phyloP scores from a whole-genome alignment of 176 grass and related monocot genomes.

The Chloris gayana region DNA sequence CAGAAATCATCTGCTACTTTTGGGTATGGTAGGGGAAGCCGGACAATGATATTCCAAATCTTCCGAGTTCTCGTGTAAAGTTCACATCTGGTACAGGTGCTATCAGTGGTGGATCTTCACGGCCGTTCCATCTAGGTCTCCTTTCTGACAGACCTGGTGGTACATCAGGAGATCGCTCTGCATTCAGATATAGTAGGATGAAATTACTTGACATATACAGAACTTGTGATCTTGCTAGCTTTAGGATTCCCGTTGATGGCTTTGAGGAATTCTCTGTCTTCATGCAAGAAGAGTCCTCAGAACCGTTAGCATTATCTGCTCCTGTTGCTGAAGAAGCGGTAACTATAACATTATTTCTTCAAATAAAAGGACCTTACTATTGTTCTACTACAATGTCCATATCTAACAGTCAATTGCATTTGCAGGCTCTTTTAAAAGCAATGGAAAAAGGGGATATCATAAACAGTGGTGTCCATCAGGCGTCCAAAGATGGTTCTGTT shows the following conservation, averaged over 20 bases:
- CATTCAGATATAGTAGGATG: constrained; percentile 91
- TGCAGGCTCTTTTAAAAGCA: constrained; percentile 82
- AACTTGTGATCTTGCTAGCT: constrained; percentile 64
- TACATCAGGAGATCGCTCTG: constrained; percentile 54
- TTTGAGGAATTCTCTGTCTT: constrained; percentile 68
- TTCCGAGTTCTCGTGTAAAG: constrained; percentile 63
- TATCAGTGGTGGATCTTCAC: constrained; percentile 52
- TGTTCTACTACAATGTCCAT: constrained; percentile 1
- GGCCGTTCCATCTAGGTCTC: constrained; percentile 57
- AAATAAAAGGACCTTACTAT: constrained; percentile 24
- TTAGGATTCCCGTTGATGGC: constrained; percentile 61
- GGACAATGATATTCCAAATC: constrained; percentile 58
- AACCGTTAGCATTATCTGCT: constrained; percentile 86
- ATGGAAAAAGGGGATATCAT: constrained; percentile 97
- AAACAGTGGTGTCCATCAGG: constrained; percentile 79
- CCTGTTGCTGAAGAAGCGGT: constrained; percentile 83
- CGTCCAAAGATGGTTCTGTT: constrained; percentile 74
- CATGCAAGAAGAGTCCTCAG: constrained; percentile 64
- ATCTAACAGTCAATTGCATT: constrained; percentile 37
- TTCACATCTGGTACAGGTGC: constrained; percentile 57
- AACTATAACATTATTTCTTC: constrained; percentile 41
- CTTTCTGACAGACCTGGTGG: constrained; percentile 74
- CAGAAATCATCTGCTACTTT: constrained; percentile 52
- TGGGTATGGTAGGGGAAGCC: constrained; percentile 76
- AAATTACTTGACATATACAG: constrained; percentile 97